Evolutionary conservation across 768 basidiomycete genomes (phyloP), one percentile per base, ranked within the genome.

Genomic region (Lentinus tigrinus): DNA sequence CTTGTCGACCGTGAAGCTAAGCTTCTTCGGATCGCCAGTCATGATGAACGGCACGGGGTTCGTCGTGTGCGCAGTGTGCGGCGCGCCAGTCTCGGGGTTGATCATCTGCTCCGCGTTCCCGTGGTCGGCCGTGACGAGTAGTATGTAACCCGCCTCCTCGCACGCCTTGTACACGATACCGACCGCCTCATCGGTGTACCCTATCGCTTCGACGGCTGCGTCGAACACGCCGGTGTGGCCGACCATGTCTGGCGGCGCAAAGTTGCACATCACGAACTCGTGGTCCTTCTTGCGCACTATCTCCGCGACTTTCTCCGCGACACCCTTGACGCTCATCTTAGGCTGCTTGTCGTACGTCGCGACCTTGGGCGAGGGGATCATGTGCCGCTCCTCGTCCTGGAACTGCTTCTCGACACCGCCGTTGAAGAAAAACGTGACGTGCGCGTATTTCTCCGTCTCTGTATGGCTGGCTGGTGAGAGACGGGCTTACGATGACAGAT

Each of bases 341-440:
- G 95, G 95, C 63, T 91, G 80, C 66, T 89, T 82, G 75, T 98
- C 95, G 74, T 98, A 98, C 6, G 95, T 98, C 6, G 95, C 88
- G 27, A 96, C 94, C 67, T 92, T 95, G 40, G 94, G 95, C 16
- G 93, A 95, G 3, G 91, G 83, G 57, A 96, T 87, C 91, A 97
- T 87, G 70, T 86, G 79, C 16, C 95, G 80, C 64, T 91, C 89
- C 69, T 97, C 95, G 34, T 77, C 72, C 14, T 82, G 78, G 73
- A 91, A 98, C 67, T 95, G 91, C 70, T 94, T 91, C 78, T 97
- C 95, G 27, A 94, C 86, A 55, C 95, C 95, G 14, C 95, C 95
- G 73, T 96, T 97, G 83, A 97, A 96, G 83, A 96, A 97, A 80
- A 97, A 96, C 0, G 95, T 98, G 54, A 98, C 92, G 69, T 98